Base-by-base conservation (phyloP, 495 filamentous ascomycete genomes). In the Lasiosphaeria hispida region DNA sequence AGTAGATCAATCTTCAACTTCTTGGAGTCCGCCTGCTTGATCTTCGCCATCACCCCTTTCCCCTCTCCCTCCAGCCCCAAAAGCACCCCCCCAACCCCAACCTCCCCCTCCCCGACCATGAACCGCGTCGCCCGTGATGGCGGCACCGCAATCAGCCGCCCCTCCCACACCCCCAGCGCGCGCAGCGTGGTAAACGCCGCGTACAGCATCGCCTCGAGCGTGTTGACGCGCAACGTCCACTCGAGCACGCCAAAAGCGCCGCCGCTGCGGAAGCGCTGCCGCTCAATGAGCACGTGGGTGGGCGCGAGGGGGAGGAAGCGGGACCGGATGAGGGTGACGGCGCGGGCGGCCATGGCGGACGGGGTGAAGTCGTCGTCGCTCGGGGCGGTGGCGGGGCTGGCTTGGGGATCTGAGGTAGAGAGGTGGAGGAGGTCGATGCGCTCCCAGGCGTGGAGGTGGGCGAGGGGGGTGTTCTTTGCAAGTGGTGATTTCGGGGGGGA, bases 201-300 rank as follows among this genome's bases (percentile, higher is more conserved):
- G 73, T 94, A 87, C 1, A 97, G 69, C 87, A 96, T 96, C 0
- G 84, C 82, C 71, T 97, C 93, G 17, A 97, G 82, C 68, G 91
- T 88, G 60, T 96, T 95, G 3, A 97, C 92, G 2, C 91, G 80
- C 35, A 96, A 59, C 15, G 92, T 96, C 94, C 93, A 97, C 71
- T 97, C 90, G 37, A 85, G 82, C 3, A 97, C 82, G 7, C 83
- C 80, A 0, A 80, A 62, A 0, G 70, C 77, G 34, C 89, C 83
- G 14, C 75, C 77, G 10, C 85, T 86, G 23, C 94, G 88, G 72
- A 87, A 95, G 1, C 93, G 88, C 67, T 97, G 93, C 3, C 89
- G 85, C 72, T 97, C 93, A 53, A 97, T 92, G 1, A 97, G 79
- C 40, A 97, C 77, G 61, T 87, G 85, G 10, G 83, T 88, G 2